A percentile compares a stretch with the other conserved stretches of the same genome.
phyloP scores from a whole-genome alignment of 306 rosid genomes.

The Cyclanthera cordifolia region DNA sequence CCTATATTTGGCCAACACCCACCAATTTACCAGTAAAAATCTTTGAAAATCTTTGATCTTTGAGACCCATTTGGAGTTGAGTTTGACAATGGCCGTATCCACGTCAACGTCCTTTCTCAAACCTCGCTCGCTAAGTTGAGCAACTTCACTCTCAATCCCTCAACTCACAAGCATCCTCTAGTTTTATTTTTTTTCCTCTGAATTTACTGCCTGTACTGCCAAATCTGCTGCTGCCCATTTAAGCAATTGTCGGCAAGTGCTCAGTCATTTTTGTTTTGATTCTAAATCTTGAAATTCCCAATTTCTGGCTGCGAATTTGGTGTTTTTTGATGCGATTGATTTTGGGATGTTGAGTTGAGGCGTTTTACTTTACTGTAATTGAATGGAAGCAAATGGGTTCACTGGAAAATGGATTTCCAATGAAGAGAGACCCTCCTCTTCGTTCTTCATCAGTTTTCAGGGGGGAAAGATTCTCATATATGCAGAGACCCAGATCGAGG shows the following conservation, averaged over 20 bases:
- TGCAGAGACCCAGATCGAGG: slow-evolving; percentile 81
- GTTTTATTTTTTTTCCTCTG: neutral
- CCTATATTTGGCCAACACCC: neutral
- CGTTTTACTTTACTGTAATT: slow-evolving; percentile 16
- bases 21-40: neutral
- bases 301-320: neutral
- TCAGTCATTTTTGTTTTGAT: neutral
- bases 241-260: slow-evolving; percentile 3
- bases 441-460: slow-evolving; percentile 32
- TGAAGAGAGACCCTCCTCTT: slow-evolving; percentile 58
- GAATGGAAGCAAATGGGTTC: slow-evolving; percentile 93
- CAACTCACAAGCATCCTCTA: slow-evolving; percentile 26
- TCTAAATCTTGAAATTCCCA: neutral
- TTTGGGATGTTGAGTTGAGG: neutral
- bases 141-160: slow-evolving; percentile 1
- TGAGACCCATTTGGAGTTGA: slow-evolving; percentile 1
- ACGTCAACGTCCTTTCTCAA: slow-evolving; percentile 19
- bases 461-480: slow-evolving; percentile 45
- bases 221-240: neutral
- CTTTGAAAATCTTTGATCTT: slow-evolving; percentile 11
- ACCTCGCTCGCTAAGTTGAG: neutral
- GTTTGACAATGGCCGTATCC: slow-evolving; percentile 9
- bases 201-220: slow-evolving; percentile 9
- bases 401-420: slow-evolving; percentile 47
- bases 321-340: neutral